Evolutionary conservation across 176 grass and related monocot genomes (phyloP).

Genomic region (Musa beccarii): DNA sequence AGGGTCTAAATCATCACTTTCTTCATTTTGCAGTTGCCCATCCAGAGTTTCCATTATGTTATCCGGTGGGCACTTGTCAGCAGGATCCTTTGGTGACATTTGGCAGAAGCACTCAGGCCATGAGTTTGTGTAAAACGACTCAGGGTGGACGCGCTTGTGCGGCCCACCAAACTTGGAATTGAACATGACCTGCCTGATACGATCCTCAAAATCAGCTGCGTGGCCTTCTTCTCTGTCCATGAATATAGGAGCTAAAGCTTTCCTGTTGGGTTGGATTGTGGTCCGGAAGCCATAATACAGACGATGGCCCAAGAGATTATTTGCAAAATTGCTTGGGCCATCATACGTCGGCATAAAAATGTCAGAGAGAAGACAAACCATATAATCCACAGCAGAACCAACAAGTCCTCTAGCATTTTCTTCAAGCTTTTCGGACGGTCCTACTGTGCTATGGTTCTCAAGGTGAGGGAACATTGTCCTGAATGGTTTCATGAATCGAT

Average conservation of each 20-base stretch:
- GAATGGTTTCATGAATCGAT: constrained; percentile 92
- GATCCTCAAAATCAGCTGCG: constrained; percentile 50
- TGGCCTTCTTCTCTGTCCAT: constrained; percentile 69
- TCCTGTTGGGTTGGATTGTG: constrained; percentile 75
- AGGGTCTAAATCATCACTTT: constrained; percentile 28
- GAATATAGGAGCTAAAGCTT: constrained; percentile 77
- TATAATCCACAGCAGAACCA: constrained; percentile 88
- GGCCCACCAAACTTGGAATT: constrained; percentile 62
- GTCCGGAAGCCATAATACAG: constrained; percentile 84
- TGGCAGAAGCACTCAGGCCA: constrained; percentile 99
- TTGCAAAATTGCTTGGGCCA: constrained; percentile 95
- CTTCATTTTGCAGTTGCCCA: constrained; percentile 43
- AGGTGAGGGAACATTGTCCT: constrained; percentile 59
- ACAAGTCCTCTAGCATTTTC: constrained; percentile 60
- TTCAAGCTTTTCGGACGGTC: constrained; percentile 58
- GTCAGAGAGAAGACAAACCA: constrained; percentile 94
- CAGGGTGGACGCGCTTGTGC: constrained; percentile 57
- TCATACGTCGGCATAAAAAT: constrained; percentile 97
- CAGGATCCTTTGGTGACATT: constrained; percentile 34
- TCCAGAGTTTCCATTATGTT: constrained; percentile 59
- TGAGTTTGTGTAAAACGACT: constrained; percentile 89
- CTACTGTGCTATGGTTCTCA: constrained; percentile 69
- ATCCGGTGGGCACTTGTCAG: constrained; percentile 49
- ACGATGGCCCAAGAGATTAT: constrained; percentile 96
- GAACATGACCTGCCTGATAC: constrained; percentile 69